Evolutionary conservation across 2,329 filamentous ascomycete species (phyloP), one percentile per base, ranked within the genome.

Genomic region (Cordyceps farinosa): DNA sequence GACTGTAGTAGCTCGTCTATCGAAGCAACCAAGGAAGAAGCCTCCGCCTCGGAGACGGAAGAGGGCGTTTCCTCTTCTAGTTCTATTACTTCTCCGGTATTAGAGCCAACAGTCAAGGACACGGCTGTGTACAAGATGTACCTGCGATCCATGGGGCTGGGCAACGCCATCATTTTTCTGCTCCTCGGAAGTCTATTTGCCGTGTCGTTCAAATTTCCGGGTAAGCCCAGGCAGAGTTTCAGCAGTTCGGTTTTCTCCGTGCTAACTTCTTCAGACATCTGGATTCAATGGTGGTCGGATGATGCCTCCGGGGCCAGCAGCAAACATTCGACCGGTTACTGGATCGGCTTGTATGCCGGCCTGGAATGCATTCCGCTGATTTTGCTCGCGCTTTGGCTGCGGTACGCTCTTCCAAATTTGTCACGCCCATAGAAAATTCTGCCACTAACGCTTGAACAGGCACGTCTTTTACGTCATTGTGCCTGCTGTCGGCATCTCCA

Each of bases 241-340:
- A 22, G 22, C 22, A 22, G 22, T 9, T 30, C 3, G 22, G 22
- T 30, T 30, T 3, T 3, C 3, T 32, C 47, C 32, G 11, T 22
- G 22, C 22, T 22, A 51, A n/a, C 9, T 7, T 2, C 6, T 4
- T n/a, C 3, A 58, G 55, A 60, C 29, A n/a, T 60, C 1, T 60
- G 57, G 57, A 27, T 60, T 7, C 57, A 60, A 34, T 60, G 57
- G 57, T 60, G 57, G 54, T 47, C 57, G 13, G 50, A 48, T n/a
- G 56, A 48, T 3, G 22, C 36, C 1, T 11, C 47, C 2, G 22
- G n/a, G 7, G 9, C 11, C 57, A 36, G 47, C 34, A 6, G 17
- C 36, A 34, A 9, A 50, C 45, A 22, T 15, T 30, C 45, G 2
- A 36, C 11, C 36, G 57, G 57, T 3, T 60, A 60, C 36, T 60